Evolutionary conservation across 208 protist species (phyloP).

Genomic region (Wallacemonas sp.): DNA sequence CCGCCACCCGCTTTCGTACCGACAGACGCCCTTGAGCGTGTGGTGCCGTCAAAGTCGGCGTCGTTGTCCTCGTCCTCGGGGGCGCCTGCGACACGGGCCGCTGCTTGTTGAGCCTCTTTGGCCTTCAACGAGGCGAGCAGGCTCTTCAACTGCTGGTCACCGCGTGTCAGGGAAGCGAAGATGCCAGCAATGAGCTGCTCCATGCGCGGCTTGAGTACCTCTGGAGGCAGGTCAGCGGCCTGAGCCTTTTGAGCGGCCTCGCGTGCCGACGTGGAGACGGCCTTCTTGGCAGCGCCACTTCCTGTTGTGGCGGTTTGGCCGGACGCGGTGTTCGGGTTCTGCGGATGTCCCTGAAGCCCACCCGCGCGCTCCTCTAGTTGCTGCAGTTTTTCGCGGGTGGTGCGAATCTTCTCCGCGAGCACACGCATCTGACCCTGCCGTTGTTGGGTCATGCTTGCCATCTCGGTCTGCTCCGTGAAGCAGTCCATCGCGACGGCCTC

Average conservation of each 20-base stretch:
- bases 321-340: not conserved
- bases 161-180: constrained; percentile 53
- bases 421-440: constrained; percentile 87
- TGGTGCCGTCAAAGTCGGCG: constrained; percentile 15
- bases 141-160: constrained; percentile 49
- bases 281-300: constrained; percentile 6
- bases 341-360: constrained; percentile 48
- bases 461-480: constrained; percentile 81
- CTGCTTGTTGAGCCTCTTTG: constrained; percentile 3
- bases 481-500: constrained; percentile 90
- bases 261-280: constrained; percentile 1
- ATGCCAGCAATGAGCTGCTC: constrained; percentile 68
- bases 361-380: constrained; percentile 67
- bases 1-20: not conserved
- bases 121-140: not conserved
- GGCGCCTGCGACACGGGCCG: not conserved
- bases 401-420: constrained; percentile 72
- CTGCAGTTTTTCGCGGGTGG: constrained; percentile 69
- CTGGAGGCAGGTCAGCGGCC: constrained; percentile 42
- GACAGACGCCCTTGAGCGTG: not conserved
- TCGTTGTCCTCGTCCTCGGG: constrained; percentile 19
- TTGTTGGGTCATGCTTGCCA: constrained; percentile 78
- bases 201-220: constrained; percentile 68
- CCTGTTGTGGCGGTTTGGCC: not conserved
- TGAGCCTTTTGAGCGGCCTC: constrained; percentile 4